Evolutionary conservation across 306 rosid species (phyloP).

Genomic region (Ormosia semicastrata): DNA sequence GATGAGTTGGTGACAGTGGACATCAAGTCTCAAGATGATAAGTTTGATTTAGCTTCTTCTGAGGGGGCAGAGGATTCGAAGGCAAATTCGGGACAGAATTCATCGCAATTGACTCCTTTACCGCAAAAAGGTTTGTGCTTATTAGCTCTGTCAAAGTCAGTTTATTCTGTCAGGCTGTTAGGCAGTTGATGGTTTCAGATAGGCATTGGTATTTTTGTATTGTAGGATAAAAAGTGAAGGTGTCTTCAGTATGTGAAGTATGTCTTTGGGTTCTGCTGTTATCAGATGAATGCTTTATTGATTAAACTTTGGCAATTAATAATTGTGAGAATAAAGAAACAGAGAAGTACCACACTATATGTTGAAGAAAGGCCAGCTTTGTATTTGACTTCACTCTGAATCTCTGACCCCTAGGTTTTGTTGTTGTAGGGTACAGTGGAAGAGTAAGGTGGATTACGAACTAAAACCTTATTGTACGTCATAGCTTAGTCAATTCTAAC

Average conservation of each 20-base stretch:
- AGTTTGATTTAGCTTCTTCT: constrained; percentile 30
- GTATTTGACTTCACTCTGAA: neutral
- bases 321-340: neutral
- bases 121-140: constrained; percentile 49
- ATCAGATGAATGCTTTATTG: neutral
- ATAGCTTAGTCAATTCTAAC: neutral
- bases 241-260: neutral
- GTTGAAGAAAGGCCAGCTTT: neutral
- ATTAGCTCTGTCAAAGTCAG: constrained; percentile 3
- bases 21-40: constrained; percentile 14
- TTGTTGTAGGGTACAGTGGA: neutral
- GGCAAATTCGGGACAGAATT: neutral
- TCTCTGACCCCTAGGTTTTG: neutral
- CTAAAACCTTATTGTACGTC: neutral
- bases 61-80: constrained; percentile 17
- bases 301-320: neutral
- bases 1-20: constrained; percentile 3
- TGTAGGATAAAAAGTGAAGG: neutral
- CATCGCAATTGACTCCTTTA: constrained; percentile 37
- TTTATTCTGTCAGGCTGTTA: constrained; percentile 6
- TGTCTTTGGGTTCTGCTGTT: neutral
- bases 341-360: neutral
- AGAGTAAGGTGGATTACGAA: neutral
- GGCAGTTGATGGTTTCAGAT: neutral
- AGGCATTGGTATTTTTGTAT: neutral